Base-by-base conservation (phyloP, 108 stramenopile species). In the Nitzschia palea region DNA sequence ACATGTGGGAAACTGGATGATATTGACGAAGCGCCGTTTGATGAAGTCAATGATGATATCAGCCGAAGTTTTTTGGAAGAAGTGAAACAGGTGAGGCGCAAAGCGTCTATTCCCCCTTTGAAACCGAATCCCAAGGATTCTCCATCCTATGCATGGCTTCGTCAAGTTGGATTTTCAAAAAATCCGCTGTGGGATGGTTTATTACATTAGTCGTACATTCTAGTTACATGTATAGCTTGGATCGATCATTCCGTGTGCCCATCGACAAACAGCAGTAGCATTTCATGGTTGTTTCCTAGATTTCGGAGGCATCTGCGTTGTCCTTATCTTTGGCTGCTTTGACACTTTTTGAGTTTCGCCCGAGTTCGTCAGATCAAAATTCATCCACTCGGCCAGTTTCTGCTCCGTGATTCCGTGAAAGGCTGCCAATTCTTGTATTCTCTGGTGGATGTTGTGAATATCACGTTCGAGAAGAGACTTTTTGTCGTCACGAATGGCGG, bases 351-450 rank as follows among this genome's bases (percentile, higher is more conserved):
- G 55, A 14, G 4, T 26, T 55, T 6, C 8, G 14, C 6, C 42
- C 40, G 20, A 8, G 25, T 10, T 25, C 54, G 4, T n/a, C n/a
- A 59, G 33, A 44, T 50, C 55, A 9, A 65, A 43, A 10, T 75
- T 81, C 88, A 93, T 84, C 47, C 67, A 71, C 9, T 56, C 30
- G 10, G 88, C 91, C 53, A 89, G 63, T 56, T 76, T 80, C 23
- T 89, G 88, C 27, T 67, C 3, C 26, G 51, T 47, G n/a, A 93
- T 70, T 44, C 92, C 92, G 71, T 90, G 71, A 54, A 88, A 57
- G 22, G 57, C 35, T 6, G 84, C 82, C 48, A 93, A 44, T 20
- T 61, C 44, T 6, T 75, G 42, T 20, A 93, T 74, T 43, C 81
- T 74, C 27, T 44, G 28, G 26, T 73, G 71, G 27, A 84, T 60